phyloP scores from a whole-genome alignment of 352 stramenopile species.

The Phytophthora palmivora region DNA sequence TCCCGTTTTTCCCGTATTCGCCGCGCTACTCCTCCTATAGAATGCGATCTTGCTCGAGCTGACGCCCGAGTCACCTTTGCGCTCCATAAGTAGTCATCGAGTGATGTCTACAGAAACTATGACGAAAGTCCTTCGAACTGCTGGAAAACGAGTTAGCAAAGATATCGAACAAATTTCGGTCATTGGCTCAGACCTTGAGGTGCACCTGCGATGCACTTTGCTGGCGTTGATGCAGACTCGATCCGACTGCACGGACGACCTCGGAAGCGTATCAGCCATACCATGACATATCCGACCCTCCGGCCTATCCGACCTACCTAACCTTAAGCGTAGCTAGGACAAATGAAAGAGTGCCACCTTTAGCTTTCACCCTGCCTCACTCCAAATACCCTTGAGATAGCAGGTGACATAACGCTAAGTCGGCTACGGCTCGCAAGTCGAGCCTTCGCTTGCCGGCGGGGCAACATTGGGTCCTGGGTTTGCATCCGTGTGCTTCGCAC shows the following conservation, averaged over 20 bases:
- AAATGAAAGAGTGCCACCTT: no score
- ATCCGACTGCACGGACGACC: constrained; percentile 17
- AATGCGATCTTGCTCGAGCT: constrained; percentile 6
- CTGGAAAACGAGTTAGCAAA: background rate
- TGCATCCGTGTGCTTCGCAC: no score
- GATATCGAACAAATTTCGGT: constrained; percentile 8
- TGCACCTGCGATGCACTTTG: background rate
- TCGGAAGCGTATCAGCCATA: constrained; percentile 12
- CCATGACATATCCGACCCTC: no score
- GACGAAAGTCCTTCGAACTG: constrained; percentile 13
- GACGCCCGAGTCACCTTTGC: background rate
- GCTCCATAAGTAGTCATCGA: background rate
- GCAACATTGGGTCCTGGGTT: no score
- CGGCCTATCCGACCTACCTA: no score
- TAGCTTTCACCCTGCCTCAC: no score
- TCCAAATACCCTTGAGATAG: no score
- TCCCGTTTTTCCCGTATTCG: no score
- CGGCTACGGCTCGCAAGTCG: no score
- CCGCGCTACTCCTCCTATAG: constrained; percentile 3
- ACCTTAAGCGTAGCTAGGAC: no score
- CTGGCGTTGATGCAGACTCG: constrained; percentile 2
- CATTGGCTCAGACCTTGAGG: constrained; percentile 14
- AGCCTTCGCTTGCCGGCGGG: no score
- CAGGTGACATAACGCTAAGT: no score
- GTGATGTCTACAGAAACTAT: constrained; percentile 10